Base-by-base conservation (phyloP, 306 rosid species). In the Amphicarpaea edgeworthii region DNA sequence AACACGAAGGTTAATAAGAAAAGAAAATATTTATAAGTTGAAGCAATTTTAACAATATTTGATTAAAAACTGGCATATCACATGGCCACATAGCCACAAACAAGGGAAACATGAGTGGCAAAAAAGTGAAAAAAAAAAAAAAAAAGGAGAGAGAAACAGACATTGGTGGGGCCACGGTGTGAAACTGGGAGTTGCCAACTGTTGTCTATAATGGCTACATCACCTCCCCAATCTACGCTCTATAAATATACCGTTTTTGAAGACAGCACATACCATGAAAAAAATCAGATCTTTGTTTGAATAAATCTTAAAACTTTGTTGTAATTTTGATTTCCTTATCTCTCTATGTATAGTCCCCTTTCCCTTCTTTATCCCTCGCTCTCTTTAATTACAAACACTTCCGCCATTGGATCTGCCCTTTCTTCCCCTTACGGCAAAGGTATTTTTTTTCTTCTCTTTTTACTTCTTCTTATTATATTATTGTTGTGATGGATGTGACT, bases 331-430 rank as follows among this genome's bases (percentile, higher is more conserved):
- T 51, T 65, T 65, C n/a, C 4, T 8, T 37, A 21, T 65, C 34
- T 76, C 1, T 12, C 81, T 68, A 37, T 59, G 72, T 68, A 19
- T 77, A 16, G 66, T 24, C 50, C 6, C 24, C 43, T n/a, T n/a
- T 0, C 17, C 3, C 7, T 38, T 5, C 32, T 28, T 28, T 28
- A 20, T 37, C 37, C 40, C 23, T 78, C 65, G 24, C 66, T 68
- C 51, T 9, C 26, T 78, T 41, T 42, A 19, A 57, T 46, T 68
- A 17, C 24, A 46, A 68, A 23, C 77, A 69, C 77, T 60, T 70
- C 28, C 62, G 10, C 60, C 87, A 88, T 90, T 82, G 89, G 91
- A 87, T 88, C 87, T 85, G 86, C 77, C 84, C 40, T 84, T 82
- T 79, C 85, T 80, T 82, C 86, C 78, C 81, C 80, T 78, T 75